Percentiles rank a stretch among this genome's conserved stretches.
Evolutionary conservation across 208 protist genomes (phyloP).

Genomic region (Acanthamoeba rhysodes): DNA sequence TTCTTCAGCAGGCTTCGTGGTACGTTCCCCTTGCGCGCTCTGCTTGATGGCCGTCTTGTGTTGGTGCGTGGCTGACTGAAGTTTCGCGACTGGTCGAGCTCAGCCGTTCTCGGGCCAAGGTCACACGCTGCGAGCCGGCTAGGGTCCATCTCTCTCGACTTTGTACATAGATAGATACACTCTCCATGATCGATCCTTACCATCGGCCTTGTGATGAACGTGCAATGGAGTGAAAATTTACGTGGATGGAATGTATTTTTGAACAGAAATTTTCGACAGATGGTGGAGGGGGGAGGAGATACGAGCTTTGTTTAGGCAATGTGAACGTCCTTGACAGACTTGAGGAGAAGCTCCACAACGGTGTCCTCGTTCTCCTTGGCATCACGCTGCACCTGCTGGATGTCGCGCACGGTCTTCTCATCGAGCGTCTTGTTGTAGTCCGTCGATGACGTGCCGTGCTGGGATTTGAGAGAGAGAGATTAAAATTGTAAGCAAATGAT

Average conservation of each 20-base stretch:
- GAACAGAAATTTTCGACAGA: conserved; percentile 42
- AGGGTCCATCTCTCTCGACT: neutral
- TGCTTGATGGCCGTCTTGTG: neutral
- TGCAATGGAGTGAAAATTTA: neutral
- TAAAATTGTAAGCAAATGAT: neutral
- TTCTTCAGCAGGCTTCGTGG: neutral
- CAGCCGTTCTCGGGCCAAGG: neutral
- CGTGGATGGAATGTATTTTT: conserved; percentile 7
- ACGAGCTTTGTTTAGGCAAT: neutral
- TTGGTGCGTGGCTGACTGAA: neutral
- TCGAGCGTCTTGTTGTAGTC: conserved; percentile 65
- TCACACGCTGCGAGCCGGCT: neutral
- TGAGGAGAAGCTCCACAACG: conserved; percentile 33
- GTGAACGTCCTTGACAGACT: conserved; percentile 37
- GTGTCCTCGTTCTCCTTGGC: conserved; percentile 11
- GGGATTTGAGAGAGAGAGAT: neutral
- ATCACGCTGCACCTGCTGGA: conserved; percentile 27
- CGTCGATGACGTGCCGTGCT: conserved; percentile 36
- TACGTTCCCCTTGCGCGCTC: neutral
- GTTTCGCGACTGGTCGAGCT: neutral
- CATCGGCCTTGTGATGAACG: neutral
- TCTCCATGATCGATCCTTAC: neutral
- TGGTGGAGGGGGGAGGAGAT: neutral
- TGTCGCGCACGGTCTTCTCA: neutral
- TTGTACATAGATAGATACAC: neutral